Evolutionary conservation across 2,329 filamentous ascomycete genomes (phyloP).

Genomic region (Bipolaris cookei): DNA sequence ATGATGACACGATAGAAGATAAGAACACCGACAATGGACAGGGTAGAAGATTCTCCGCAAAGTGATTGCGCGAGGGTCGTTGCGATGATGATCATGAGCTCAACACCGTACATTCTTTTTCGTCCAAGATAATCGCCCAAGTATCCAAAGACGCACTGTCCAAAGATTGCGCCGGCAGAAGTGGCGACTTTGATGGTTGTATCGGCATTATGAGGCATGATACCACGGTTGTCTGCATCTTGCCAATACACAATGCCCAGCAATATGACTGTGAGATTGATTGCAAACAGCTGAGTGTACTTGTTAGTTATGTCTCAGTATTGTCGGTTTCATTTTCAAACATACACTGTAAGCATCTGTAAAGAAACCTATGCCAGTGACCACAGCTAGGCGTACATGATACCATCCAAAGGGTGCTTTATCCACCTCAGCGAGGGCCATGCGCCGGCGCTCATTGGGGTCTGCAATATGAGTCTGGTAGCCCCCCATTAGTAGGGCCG

Average conservation of each 20-base stretch:
- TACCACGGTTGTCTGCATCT: slow-evolving; percentile 48
- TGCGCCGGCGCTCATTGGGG: slow-evolving; percentile 45
- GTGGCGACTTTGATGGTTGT: slow-evolving; percentile 87
- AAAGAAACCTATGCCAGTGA: slow-evolving; percentile 87
- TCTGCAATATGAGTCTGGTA: slow-evolving; percentile 40
- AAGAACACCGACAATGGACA: slow-evolving; percentile 49
- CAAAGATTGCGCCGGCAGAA: slow-evolving; percentile 81
- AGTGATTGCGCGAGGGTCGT: slow-evolving; percentile 50
- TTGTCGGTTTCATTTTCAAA: neutral
- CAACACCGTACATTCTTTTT: slow-evolving; percentile 79
- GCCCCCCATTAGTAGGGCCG: slow-evolving; percentile 18
- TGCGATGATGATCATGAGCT: slow-evolving; percentile 50
- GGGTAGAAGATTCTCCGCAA: slow-evolving; percentile 42
- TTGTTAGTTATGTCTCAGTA: slow-evolving; percentile 8
- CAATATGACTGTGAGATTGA: slow-evolving; percentile 63
- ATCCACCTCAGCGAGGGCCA: slow-evolving; percentile 47
- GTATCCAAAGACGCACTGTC: slow-evolving; percentile 72
- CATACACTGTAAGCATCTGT: slow-evolving; percentile 72
- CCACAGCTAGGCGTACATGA: slow-evolving; percentile 76
- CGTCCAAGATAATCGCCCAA: slow-evolving; percentile 79
- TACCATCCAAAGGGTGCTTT: slow-evolving; percentile 60
- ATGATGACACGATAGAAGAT: slow-evolving; percentile 52
- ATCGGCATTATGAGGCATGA: slow-evolving; percentile 70
- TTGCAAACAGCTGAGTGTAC: slow-evolving; percentile 61
- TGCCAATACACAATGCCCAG: slow-evolving; percentile 80